These are phyloP conservation scores for Trichoderma erinaceum DNA, from an alignment of 495 filamentous ascomycete species.

Conservation along the genomic window DNA sequence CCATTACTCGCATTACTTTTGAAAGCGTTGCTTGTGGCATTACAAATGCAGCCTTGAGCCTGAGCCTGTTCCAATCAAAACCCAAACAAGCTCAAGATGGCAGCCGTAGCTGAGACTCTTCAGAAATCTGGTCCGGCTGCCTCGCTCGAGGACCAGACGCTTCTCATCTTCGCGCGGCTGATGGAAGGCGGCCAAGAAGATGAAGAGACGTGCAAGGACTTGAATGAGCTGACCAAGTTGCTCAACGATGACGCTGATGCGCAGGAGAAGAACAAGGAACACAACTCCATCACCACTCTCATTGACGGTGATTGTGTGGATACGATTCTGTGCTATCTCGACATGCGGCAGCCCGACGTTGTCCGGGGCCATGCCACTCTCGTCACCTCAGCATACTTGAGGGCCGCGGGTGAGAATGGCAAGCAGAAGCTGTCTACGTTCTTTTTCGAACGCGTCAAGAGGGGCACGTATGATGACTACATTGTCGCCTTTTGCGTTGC, in stretches of 20 bases:
- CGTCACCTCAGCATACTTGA: conserved; percentile 72
- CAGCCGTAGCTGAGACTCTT: conserved; percentile 9
- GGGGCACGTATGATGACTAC: conserved; percentile 51
- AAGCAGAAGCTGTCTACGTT: conserved; percentile 59
- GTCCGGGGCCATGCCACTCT: conserved; percentile 70
- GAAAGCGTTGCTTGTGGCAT: background rate
- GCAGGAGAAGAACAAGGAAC: conserved; percentile 27
- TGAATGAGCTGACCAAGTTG: conserved; percentile 45
- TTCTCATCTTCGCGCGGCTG: conserved; percentile 46
- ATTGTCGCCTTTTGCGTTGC: conserved; percentile 83
- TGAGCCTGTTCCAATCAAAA: background rate
- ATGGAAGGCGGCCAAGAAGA: conserved; percentile 54
- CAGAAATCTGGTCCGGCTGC: conserved; percentile 6
- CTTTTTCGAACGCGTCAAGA: conserved; percentile 46
- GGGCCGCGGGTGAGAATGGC: conserved; percentile 63
- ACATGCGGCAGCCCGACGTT: conserved; percentile 62
- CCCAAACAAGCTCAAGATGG: conserved; percentile 11
- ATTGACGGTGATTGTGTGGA: conserved; percentile 75
- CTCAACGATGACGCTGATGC: conserved; percentile 40
- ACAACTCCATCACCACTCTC: conserved; percentile 50
- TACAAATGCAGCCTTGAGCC: background rate
- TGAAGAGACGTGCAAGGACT: conserved; percentile 43
- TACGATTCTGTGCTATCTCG: conserved; percentile 69
- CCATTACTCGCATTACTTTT: too few relatives aligned
- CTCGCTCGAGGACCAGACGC: conserved; percentile 36